Conservation (phyloP, 306 rosid genomes). For the Castanea mollissima region DNA sequence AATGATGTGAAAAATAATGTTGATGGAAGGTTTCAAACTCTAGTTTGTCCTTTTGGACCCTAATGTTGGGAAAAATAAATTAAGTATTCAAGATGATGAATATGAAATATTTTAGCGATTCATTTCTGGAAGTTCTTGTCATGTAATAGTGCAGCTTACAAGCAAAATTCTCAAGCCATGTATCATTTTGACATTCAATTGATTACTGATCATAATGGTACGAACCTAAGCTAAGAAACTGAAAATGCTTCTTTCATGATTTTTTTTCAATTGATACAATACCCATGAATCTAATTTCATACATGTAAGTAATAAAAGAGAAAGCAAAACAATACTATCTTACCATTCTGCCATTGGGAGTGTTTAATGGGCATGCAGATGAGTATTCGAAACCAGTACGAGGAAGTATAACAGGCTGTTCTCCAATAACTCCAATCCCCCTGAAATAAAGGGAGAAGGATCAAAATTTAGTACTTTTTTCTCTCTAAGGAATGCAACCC, state of each 20-base stretch:
- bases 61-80: neutral
- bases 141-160: neutral
- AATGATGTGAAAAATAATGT: neutral
- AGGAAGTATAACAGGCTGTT: constrained; percentile 93
- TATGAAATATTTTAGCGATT: neutral
- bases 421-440: constrained; percentile 97
- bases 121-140: neutral
- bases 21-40: neutral
- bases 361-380: constrained; percentile 90
- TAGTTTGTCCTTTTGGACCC: neutral
- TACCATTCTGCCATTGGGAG: constrained; percentile 96
- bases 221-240: neutral
- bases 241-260: neutral
- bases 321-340: constrained; percentile 20
- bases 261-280: neutral
- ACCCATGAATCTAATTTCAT: neutral
- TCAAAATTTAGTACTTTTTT: neutral
- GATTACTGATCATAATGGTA: neutral
- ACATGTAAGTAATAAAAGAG: neutral
- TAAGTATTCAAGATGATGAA: neutral
- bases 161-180: neutral
- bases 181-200: neutral
- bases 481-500: neutral
- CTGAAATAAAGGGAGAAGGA: constrained; percentile 33
- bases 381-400: constrained; percentile 85